Percentiles rank a stretch among this genome's conserved stretches.
These are phyloP conservation scores for Wickerhamomyces rabaulensis DNA, from an alignment of 805 yeast species.

Conservation along the genomic window DNA sequence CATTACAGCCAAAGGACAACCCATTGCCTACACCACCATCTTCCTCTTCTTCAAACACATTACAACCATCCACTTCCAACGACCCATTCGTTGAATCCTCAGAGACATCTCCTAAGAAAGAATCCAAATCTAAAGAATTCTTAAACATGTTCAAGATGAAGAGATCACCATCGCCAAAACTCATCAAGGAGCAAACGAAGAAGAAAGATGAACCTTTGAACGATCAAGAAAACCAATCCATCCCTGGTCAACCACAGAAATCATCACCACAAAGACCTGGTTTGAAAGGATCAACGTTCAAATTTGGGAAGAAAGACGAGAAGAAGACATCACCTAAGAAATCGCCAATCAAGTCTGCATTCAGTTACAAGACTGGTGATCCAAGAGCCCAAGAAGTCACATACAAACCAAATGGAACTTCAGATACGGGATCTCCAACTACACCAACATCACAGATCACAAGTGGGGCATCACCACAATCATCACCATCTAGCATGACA, in stretches of 20 bases:
- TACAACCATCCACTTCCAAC: background rate
- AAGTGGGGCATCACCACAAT: background rate
- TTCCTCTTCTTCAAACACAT: background rate
- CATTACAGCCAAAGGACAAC: background rate
- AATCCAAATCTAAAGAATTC: slow-evolving; percentile 22
- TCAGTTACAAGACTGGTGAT: slow-evolving; percentile 1
- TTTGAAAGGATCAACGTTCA: slow-evolving; percentile 10
- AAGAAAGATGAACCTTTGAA: background rate
- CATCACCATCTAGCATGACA: background rate
- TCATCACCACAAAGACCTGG: slow-evolving; percentile 16
- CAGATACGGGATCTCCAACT: background rate
- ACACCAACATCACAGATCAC: background rate
- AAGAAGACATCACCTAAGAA: slow-evolving; percentile 16
- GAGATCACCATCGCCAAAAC: slow-evolving; percentile 18
- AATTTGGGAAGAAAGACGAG: slow-evolving; percentile 5
- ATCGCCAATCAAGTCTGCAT: slow-evolving; percentile 7
- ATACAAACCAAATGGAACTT: background rate
- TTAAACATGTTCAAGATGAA: slow-evolving; percentile 24
- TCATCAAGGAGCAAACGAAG: background rate
- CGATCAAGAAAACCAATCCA: background rate
- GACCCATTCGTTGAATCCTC: background rate
- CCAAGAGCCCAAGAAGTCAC: slow-evolving; percentile 2
- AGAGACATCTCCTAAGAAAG: slow-evolving; percentile 3
- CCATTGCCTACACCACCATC: background rate
- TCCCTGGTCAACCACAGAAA: slow-evolving; percentile 1